These are phyloP conservation scores for Umbelopsis sp. DNA, from an alignment of 192 early-diverging fungal genomes.

Conservation along the genomic window DNA sequence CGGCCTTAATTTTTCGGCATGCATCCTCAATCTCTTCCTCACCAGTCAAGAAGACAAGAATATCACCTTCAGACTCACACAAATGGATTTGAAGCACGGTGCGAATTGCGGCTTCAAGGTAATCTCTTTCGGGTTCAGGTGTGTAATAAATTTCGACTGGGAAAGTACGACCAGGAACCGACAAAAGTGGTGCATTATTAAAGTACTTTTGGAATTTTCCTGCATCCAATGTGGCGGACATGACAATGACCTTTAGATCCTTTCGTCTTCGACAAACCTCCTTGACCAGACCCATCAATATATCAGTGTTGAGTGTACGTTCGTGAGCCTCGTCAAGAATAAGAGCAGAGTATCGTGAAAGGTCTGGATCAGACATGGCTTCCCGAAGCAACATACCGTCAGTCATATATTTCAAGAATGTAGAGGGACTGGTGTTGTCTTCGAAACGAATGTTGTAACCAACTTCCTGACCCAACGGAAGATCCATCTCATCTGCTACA, in stretches of 20 bases:
- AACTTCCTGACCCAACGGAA: constrained; percentile 91
- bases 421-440: constrained; percentile 84
- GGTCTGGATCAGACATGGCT: constrained; percentile 91
- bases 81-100: constrained; percentile 95
- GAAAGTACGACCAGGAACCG: constrained; percentile 96
- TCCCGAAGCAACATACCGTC: constrained; percentile 99
- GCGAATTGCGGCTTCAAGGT: constrained; percentile 94
- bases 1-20: constrained; percentile 78
- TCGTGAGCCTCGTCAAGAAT: constrained; percentile 99
- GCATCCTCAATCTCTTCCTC: constrained; percentile 99
- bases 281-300: constrained; percentile 98
- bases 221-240: constrained; percentile 98
- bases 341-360: constrained; percentile 90
- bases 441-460: constrained; percentile 99
- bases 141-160: constrained; percentile 99
- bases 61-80: constrained; percentile 93
- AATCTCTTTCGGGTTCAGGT: constrained; percentile 96
- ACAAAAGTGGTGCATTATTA: constrained; percentile 89
- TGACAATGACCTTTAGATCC: constrained; percentile 93
- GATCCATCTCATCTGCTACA: constrained; percentile 97
- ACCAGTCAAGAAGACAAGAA: constrained; percentile 96
- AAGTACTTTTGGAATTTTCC: constrained; percentile 99
- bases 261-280: constrained; percentile 74
- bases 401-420: constrained; percentile 95
- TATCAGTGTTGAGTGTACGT: constrained; percentile 94